phyloP scores from a whole-genome alignment of 1,284 basidiomycete species.

The Trametes polyzona region DNA sequence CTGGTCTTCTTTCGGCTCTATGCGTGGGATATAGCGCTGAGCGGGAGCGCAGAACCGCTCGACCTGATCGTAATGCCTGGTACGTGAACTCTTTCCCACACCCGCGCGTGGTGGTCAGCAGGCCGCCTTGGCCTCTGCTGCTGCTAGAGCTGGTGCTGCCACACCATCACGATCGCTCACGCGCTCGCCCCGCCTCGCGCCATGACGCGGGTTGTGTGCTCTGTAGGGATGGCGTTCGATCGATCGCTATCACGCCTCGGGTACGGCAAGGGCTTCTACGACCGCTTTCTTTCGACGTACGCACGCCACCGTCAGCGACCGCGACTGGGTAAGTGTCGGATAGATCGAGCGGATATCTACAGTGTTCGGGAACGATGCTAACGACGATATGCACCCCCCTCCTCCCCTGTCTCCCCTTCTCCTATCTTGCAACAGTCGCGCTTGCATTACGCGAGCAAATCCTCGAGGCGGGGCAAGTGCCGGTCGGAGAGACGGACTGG shows the following conservation, averaged over 20 bases:
- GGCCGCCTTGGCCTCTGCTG: too few species aligned
- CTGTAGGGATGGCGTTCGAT: conserved; percentile 77
- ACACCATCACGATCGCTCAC: conserved; percentile 9
- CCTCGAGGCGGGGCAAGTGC: conserved; percentile 55
- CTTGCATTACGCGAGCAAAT: conserved; percentile 70
- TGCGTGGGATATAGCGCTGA: conserved; percentile 43
- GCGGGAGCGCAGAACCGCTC: conserved; percentile 46
- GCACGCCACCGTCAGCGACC: conserved; percentile 13
- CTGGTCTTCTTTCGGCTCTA: background rate
- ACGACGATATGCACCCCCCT: conserved; percentile 39
- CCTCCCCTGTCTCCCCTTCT: background rate
- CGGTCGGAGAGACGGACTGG: conserved; percentile 66
- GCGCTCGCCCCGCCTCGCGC: background rate
- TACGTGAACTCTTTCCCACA: conserved; percentile 33
- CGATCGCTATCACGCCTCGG: conserved; percentile 69
- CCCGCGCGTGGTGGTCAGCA: conserved; percentile 4
- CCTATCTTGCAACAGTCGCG: conserved; percentile 49
- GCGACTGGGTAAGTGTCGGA: conserved; percentile 13
- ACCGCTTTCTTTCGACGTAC: conserved; percentile 68
- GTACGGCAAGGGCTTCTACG: conserved; percentile 83
- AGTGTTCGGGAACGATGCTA: conserved; percentile 46
- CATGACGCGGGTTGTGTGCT: conserved; percentile 11
- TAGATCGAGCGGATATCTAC: conserved; percentile 6
- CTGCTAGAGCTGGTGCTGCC: conserved; percentile 4
- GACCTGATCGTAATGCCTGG: conserved; percentile 76